Evolutionary conservation across 1,284 basidiomycete genomes (phyloP), one percentile per base, ranked within the genome.

Genomic region (Pseudomicrostroma phylloplanum): DNA sequence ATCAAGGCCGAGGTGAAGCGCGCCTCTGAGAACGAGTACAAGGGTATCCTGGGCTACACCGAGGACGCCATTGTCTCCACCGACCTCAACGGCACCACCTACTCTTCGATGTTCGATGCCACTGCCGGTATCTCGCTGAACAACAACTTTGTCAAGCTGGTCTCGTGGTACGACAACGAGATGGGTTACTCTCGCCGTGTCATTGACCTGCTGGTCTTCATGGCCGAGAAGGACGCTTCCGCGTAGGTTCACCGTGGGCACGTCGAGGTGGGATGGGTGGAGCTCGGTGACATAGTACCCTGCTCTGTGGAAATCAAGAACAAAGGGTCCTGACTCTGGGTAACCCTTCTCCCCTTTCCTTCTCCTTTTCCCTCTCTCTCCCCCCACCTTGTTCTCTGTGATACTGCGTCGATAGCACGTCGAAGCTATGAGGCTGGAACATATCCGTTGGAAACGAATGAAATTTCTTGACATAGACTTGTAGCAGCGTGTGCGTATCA

Each of bases 111-210:
- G 76, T 81, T 82, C 80, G 94, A 98, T 80, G 92, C 92, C 75
- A 83, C 83, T 70, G 94, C 91, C 61, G 93, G 94, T 77, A 98
- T 98, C 81, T 85, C 87, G 80, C 87, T 98, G 80, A 97, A 90
- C 88, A 79, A 83, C 71, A 89, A 89, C 83, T 97, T 97, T 79
- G 90, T 96, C 83, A 96, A 96, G 87, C 86, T 96, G 72, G 89
- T 96, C 78, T 81, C 89, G 55, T 94, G 92, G 92, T 83, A 76
- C 77, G 81, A 79, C 77, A 91, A 92, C 82, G 90, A 92, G 83
- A 92, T 89, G 89, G 91, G 92, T 58, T 97, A 97, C 88, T 96
- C 92, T 61, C 87, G 85, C 81, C 89, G 94, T 80, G 92, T 96
- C 66, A 88, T 89, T 81, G 94, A 97, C 83, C 86, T 97, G 67